Evolutionary conservation across 257 asterid genomes (phyloP).

Genomic region (Solanum etuberosum): DNA sequence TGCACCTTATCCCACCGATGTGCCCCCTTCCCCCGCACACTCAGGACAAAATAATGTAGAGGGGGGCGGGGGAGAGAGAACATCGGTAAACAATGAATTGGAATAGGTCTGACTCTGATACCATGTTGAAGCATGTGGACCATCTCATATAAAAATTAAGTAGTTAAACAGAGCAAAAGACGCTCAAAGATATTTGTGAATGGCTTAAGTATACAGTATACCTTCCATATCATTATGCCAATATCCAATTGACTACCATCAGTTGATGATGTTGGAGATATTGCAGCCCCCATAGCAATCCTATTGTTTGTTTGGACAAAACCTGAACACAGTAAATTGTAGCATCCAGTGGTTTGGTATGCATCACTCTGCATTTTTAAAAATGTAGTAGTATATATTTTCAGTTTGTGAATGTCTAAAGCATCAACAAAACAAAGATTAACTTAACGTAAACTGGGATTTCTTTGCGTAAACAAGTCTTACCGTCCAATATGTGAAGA

Average conservation of each 20-base stretch:
- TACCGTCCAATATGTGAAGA: slow-evolving; percentile 6
- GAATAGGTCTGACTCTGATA: background rate
- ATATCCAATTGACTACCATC: background rate
- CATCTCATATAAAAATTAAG: background rate
- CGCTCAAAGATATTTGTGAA: background rate
- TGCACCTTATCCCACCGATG: background rate
- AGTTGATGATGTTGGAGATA: background rate
- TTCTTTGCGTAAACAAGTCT: background rate
- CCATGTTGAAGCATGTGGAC: background rate
- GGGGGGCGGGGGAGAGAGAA: background rate
- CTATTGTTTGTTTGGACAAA: background rate
- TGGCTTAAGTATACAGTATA: background rate
- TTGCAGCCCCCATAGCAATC: slow-evolving; percentile 6
- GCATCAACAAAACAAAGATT: background rate
- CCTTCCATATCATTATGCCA: slow-evolving; percentile 4
- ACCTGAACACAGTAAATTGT: slow-evolving; percentile 1
- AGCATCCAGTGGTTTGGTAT: slow-evolving; percentile 4
- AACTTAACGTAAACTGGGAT: background rate
- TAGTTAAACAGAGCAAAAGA: background rate
- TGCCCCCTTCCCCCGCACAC: background rate
- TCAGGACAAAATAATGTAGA: background rate
- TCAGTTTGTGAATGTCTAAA: background rate
- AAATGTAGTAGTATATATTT: background rate
- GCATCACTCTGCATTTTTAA: background rate
- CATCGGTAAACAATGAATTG: background rate